phyloP scores from a whole-genome alignment of 768 basidiomycete species.

The Pulveroboletus sp. region DNA sequence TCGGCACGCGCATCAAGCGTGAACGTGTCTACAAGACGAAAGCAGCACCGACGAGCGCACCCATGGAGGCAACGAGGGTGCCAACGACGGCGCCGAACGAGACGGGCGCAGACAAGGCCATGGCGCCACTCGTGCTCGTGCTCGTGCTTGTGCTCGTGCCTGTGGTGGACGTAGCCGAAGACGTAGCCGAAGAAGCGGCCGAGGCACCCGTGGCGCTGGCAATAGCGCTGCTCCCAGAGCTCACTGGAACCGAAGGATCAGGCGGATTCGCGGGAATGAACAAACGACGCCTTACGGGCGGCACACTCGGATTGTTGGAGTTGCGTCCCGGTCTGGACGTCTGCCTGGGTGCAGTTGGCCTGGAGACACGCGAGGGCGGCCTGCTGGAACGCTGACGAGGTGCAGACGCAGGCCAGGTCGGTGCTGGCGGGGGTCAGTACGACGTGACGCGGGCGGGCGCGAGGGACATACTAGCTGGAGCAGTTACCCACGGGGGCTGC shows the following conservation, averaged over 20 bases:
- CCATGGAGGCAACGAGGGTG: slow-evolving; percentile 25
- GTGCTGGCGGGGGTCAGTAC: slow-evolving; percentile 26
- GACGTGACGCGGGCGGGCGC: not conserved
- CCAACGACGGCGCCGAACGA: slow-evolving; percentile 18
- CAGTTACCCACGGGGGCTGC: slow-evolving; percentile 7
- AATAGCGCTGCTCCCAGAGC: not conserved
- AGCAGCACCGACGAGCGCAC: slow-evolving; percentile 24
- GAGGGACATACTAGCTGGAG: slow-evolving; percentile 12
- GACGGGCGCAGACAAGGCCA: slow-evolving; percentile 12
- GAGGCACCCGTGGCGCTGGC: too few relatives aligned
- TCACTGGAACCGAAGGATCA: too few relatives aligned
- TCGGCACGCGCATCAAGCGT: not conserved
- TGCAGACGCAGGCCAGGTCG: slow-evolving; percentile 39
- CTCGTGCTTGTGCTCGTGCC: not conserved
- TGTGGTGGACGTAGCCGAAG: not conserved
- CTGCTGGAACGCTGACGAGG: slow-evolving; percentile 35
- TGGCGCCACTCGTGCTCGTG: slow-evolving; percentile 15
- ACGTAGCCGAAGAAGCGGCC: not conserved
- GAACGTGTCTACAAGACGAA: slow-evolving; percentile 23
- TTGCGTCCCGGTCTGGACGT: slow-evolving; percentile 27
- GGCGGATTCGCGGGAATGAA: too few relatives aligned
- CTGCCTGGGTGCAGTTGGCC: slow-evolving; percentile 32
- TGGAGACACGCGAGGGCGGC: slow-evolving; percentile 32
- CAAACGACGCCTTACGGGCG: slow-evolving; percentile 4
- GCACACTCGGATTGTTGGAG: slow-evolving; percentile 35